phyloP scores from a whole-genome alignment of 768 basidiomycete species.

The Omphalotus guepiniiformis region DNA sequence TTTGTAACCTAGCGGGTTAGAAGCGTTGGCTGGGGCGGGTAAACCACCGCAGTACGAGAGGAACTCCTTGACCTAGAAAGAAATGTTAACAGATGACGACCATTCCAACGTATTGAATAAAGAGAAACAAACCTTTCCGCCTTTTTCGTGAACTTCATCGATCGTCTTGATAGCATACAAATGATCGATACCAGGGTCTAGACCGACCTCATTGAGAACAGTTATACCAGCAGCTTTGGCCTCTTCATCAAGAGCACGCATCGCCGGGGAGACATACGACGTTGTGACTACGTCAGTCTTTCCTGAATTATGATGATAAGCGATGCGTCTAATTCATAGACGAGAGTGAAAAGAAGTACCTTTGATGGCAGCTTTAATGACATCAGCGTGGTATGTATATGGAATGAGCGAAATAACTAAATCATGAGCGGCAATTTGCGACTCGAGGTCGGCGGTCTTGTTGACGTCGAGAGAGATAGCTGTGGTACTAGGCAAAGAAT shows the following conservation, averaged over 20 bases:
- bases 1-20: conserved; percentile 98
- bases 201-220: conserved; percentile 96
- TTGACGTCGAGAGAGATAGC: conserved; percentile 82
- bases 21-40: conserved; percentile 84
- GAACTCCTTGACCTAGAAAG: conserved; percentile 76
- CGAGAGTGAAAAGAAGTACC: conserved; percentile 9
- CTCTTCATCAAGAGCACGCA: conserved; percentile 79
- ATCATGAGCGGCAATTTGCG: conserved; percentile 79
- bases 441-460: conserved; percentile 67
- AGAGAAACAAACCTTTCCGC: conserved; percentile 71
- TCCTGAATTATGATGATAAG: conserved; percentile 32
- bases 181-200: conserved; percentile 95
- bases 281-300: conserved; percentile 96
- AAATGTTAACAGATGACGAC: conserved; percentile 3
- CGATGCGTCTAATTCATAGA: conserved; percentile 51
- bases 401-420: conserved; percentile 96
- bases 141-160: conserved; percentile 87
- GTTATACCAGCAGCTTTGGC: conserved; percentile 87
- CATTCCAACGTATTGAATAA: neutral
- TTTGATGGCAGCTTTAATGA: conserved; percentile 90
- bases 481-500: conserved; percentile 63
- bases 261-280: conserved; percentile 88
- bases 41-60: conserved; percentile 95
- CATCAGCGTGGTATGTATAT: conserved; percentile 83
- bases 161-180: conserved; percentile 93